Conservation (phyloP, 352 stramenopile genomes). For the Phytophthora meadii region DNA sequence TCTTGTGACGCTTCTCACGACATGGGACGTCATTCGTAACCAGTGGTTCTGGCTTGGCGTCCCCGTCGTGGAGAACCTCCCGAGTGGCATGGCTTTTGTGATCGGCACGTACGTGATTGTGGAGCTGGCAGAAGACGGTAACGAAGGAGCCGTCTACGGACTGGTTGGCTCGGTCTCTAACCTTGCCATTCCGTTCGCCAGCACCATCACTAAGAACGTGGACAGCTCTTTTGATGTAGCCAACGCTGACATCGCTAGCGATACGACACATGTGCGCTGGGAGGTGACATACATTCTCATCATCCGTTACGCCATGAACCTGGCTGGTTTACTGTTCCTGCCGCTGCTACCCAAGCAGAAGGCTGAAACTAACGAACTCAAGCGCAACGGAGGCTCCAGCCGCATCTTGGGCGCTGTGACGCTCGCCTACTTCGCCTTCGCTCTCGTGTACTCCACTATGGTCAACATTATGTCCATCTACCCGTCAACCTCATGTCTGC, state of each 20-base stretch:
- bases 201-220: constrained; percentile 50
- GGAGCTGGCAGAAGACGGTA: constrained; percentile 50
- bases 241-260: constrained; percentile 46
- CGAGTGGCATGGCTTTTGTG: constrained; percentile 44
- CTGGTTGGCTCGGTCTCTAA: constrained; percentile 53
- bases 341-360: constrained; percentile 56
- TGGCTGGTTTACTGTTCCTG: constrained; percentile 42
- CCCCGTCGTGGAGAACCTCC: constrained; percentile 41
- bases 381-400: constrained; percentile 46
- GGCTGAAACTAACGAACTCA: constrained; percentile 49
- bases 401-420: constrained; percentile 45
- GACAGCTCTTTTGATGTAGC: constrained; percentile 45
- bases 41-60: constrained; percentile 58
- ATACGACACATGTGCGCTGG: constrained; percentile 44
- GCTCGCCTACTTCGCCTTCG: constrained; percentile 44
- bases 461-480: constrained; percentile 48
- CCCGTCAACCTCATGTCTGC: constrained; percentile 35
- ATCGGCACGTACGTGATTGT: constrained; percentile 52
- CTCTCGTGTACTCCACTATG: constrained; percentile 38
- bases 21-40: constrained; percentile 50
- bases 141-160: constrained; percentile 51
- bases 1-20: constrained; percentile 38
- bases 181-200: constrained; percentile 45
- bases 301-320: constrained; percentile 50
- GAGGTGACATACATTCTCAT: constrained; percentile 53